Evolutionary conservation across 108 stramenopile species (phyloP), one percentile per base, ranked within the genome.

Genomic region (Cyclostephanos invisitatus): DNA sequence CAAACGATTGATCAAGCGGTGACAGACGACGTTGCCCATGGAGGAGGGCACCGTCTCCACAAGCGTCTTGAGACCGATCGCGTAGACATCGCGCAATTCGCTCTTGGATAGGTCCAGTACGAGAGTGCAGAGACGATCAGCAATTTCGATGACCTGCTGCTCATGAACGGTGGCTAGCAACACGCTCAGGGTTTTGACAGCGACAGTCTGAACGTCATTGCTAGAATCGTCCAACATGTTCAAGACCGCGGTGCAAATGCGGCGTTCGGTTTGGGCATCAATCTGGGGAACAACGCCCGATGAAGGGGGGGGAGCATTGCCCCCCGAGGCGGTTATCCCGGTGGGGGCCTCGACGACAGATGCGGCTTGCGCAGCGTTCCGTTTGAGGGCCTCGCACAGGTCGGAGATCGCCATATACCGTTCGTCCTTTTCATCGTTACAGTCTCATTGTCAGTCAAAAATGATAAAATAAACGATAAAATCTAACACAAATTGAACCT

Each of bases 351-450:
- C 60, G 22, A 29, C 77, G 46, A 32, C n/a, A 17, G 38, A 62
- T 12, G 84, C 64, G 48, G 57, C 50, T 21, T 74, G 81, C 66
- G 80, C 66, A 49, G 84, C 75, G 53, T 84, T 78, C 17, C 86
- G 84, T 70, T 91, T 89, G 56, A 99, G 83, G 44, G 93, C 86
- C 47, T 90, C 91, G 77, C 96, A 97, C 35, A 99, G 83, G 82
- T 99, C 98, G 36, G 87, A 93, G 50, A 95, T 97, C 35, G 98
- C 98, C 98, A 99, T 99, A 84, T 97, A 99, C 15, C 98, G 95
- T 74, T 98, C 98, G 72, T 99, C 98, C 62, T 87, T 80, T 71
- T 76, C 66, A 36, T 80, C 80, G 66, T 93, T n/a, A n/a, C n/a
- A n/a, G n/a, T n/a, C n/a, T n/a, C n/a, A n/a, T n/a, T n/a, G n/a